Base-by-base conservation (phyloP, 106 monocot species). In the Apostasia shenzhenica region DNA sequence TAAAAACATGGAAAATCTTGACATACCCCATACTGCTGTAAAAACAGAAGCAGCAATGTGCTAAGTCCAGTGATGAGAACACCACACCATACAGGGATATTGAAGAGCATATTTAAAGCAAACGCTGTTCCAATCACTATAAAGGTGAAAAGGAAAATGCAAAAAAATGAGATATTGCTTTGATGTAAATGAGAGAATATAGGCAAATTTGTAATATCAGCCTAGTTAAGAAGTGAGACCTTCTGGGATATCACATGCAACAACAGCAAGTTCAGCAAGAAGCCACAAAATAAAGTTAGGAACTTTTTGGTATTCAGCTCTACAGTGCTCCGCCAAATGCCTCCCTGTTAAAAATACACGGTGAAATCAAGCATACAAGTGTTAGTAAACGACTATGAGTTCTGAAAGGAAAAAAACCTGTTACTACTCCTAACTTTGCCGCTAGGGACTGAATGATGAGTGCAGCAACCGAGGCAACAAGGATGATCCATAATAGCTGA, bases 231-330 rank as follows among this genome's bases (percentile, higher is more conserved):
- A 6, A 45, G 39, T 45, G 37, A 76, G 60, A 95, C 95, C 95
- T 91, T 95, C 95, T 51, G 95, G 95, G 59, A 97, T 97, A 73
- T 97, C 92, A 64, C 92, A 97, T 49, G 95, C 92, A 58, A 97
- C 81, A 14, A 92, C 95, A 59, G 92, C 92, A 50, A 92, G 75
- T 74, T 92, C 92, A 56, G 95, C 92, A 57, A 97, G 84, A 41
- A 92, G 38, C 95, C 92, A 95, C 65, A 95, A 71, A 52, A 95
- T 80, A 68, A 86, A 82, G 66, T 84, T 91, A 6, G 95, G 72
- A 11, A 69, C 58, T 50, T 70, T 86, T 11, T 85, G 68, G 47
- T 95, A 95, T 67, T 95, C 95, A 63, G 88, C 84, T 81, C 88
- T 84, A 59, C 95, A 95, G 68, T 95, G 95, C 82, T 95, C 95